Conservation (phyloP, 768 basidiomycete species). For the Auricularia cornea region DNA sequence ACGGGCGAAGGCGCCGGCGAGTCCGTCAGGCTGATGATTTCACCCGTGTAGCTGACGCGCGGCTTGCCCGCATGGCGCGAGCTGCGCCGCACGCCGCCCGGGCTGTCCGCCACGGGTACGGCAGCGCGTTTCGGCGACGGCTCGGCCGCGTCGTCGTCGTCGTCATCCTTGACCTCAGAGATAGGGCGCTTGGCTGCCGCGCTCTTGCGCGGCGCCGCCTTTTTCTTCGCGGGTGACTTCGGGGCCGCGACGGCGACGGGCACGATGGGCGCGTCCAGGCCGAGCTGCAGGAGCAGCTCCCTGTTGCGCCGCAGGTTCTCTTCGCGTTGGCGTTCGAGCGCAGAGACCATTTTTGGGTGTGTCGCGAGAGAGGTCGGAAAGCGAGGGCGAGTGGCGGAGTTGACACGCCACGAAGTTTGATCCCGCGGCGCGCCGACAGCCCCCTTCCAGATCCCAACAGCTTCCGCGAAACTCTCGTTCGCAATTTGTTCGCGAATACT, state of each 20-base stretch:
- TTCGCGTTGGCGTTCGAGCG: not conserved
- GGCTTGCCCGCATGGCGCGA: slow-evolving; percentile 51
- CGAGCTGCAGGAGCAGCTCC: slow-evolving; percentile 2
- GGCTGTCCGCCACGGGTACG: not conserved
- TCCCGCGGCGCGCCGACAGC: not conserved
- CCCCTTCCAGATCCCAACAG: no score
- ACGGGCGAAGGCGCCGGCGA: not conserved
- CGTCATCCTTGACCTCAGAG: slow-evolving; percentile 2
- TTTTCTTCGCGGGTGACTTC: not conserved
- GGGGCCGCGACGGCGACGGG: not conserved
- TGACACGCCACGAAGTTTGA: not conserved
- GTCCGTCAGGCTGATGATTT: slow-evolving; percentile 20
- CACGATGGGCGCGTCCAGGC: not conserved
- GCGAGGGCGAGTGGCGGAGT: not conserved
- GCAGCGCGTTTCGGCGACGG: not conserved
- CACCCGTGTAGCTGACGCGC: slow-evolving; percentile 43
- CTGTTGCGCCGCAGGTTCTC: slow-evolving; percentile 2
- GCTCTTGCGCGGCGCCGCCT: not conserved
- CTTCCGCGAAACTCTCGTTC: no score
- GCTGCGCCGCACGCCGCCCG: slow-evolving; percentile 45
- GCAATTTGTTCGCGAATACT: no score
- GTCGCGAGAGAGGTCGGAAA: not conserved
- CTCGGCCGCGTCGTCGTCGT: not conserved
- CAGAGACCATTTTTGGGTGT: not conserved
- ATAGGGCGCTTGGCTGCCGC: not conserved